These are phyloP conservation scores for Clonostachys chloroleuca DNA, from an alignment of 2,329 filamentous ascomycete genomes.

Conservation along the genomic window DNA sequence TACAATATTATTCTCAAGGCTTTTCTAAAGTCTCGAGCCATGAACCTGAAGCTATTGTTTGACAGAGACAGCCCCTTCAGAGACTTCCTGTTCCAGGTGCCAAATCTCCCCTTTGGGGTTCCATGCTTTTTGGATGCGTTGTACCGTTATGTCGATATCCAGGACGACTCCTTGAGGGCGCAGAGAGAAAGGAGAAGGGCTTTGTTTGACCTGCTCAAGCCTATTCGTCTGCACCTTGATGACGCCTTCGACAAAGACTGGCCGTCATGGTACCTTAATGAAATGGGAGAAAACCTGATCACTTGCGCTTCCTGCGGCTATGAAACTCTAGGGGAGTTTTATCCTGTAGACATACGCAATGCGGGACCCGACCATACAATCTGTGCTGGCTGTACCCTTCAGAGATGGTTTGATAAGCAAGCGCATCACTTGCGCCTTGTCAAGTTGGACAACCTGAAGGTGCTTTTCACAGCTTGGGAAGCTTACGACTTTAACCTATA, in stretches of 20 bases:
- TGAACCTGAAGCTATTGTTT: constrained; percentile 22
- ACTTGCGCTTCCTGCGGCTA: constrained; percentile 29
- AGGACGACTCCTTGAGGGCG: not conserved
- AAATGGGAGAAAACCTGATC: constrained; percentile 12
- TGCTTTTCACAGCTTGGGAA: constrained; percentile 19
- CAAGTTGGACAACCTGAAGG: constrained; percentile 8
- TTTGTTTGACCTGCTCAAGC: constrained; percentile 24
- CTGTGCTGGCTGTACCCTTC: constrained; percentile 23
- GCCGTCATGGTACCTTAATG: constrained; percentile 12
- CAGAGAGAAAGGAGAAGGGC: constrained; percentile 8
- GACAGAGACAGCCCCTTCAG: constrained; percentile 18
- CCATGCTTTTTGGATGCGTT: constrained; percentile 24
- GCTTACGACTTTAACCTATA: constrained; percentile 17
- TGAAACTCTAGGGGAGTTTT: constrained; percentile 22
- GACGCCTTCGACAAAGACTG: constrained; percentile 9
- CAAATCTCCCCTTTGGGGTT: constrained; percentile 17
- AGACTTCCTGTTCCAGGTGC: constrained; percentile 18
- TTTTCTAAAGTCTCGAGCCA: constrained; percentile 20
- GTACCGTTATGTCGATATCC: constrained; percentile 17
- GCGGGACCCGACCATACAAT: constrained; percentile 7
- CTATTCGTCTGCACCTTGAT: constrained; percentile 18
- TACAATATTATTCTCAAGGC: constrained; percentile 24
- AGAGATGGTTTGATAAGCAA: constrained; percentile 18
- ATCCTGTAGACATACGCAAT: constrained; percentile 1
- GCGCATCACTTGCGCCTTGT: constrained; percentile 16